Conservation (phyloP, 2,329 filamentous ascomycete genomes). For the Botrytis elliptica region DNA sequence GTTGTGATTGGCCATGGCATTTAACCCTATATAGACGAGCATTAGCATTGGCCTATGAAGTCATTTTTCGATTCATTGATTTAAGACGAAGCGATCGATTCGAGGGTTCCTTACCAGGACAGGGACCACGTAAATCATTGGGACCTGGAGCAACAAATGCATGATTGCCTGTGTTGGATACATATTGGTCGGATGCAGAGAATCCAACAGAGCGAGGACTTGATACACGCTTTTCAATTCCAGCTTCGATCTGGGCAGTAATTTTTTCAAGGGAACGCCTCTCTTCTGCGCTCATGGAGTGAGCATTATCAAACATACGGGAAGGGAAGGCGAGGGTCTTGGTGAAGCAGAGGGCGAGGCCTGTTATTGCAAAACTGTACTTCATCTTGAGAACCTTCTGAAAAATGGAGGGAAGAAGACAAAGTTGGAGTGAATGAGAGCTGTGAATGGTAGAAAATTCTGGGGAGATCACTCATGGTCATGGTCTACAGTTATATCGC, state of each 20-base stretch:
- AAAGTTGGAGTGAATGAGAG: background rate
- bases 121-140: conserved; percentile 33
- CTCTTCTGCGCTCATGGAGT: conserved; percentile 26
- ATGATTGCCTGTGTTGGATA: conserved; percentile 28
- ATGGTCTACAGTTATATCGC: background rate
- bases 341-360: conserved; percentile 21
- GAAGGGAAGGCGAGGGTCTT: conserved; percentile 28
- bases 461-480: background rate
- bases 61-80: background rate
- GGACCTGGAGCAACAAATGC: conserved; percentile 27
- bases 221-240: conserved; percentile 19
- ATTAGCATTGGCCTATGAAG: background rate
- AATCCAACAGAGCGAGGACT: conserved; percentile 23
- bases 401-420: background rate
- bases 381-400: conserved; percentile 23
- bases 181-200: conserved; percentile 29
- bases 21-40: conserved; percentile 32
- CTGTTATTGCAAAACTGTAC: conserved; percentile 19
- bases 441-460: background rate
- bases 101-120: conserved; percentile 36
- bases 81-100: background rate
- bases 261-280: conserved; percentile 25
- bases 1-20: conserved; percentile 45
- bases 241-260: conserved; percentile 25
- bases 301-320: conserved; percentile 27